Percentiles rank a stretch among this genome's conserved stretches.
Conservation (phyloP, 1,284 basidiomycete species). For the Ustilago curta region DNA sequence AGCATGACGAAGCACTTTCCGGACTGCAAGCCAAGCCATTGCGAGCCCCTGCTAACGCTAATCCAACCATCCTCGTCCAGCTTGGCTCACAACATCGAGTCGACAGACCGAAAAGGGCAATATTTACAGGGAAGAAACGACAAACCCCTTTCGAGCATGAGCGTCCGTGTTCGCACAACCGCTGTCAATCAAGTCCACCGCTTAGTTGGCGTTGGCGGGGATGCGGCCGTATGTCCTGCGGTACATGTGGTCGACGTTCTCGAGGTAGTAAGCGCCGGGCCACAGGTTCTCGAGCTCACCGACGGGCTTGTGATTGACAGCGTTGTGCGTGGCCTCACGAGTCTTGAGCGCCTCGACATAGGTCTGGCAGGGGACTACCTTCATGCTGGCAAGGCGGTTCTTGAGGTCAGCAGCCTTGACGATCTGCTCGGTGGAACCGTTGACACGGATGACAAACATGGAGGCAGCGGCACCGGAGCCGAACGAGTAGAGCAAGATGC, state of each 20-base stretch:
- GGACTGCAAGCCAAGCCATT: conserved; percentile 3
- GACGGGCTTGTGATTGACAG: conserved; percentile 83
- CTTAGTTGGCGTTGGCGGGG: conserved; percentile 48
- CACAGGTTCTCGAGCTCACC: conserved; percentile 92
- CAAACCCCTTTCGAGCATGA: neutral
- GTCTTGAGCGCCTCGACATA: conserved; percentile 80
- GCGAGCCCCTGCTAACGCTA: neutral
- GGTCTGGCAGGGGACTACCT: conserved; percentile 89
- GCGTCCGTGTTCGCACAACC: neutral
- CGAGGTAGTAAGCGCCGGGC: conserved; percentile 93
- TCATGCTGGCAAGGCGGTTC: conserved; percentile 83
- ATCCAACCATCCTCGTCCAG: neutral
- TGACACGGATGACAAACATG: conserved; percentile 87
- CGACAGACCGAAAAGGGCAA: neutral
- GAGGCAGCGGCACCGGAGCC: conserved; percentile 91
- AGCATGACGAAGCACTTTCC: conserved; percentile 5
- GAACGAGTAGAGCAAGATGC: conserved; percentile 89
- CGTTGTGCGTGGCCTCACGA: conserved; percentile 92
- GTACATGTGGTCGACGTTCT: conserved; percentile 90
- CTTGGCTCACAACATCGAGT: neutral
- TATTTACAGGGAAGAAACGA: conserved; percentile 9
- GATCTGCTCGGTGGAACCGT: conserved; percentile 86
- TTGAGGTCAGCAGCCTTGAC: conserved; percentile 82
- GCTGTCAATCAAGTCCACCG: neutral
- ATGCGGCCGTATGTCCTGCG: conserved; percentile 81